Evolutionary conservation across 495 filamentous ascomycete genomes (phyloP), one percentile per base, ranked within the genome.

Genomic region (Podospora bellae-mahoneyi): DNA sequence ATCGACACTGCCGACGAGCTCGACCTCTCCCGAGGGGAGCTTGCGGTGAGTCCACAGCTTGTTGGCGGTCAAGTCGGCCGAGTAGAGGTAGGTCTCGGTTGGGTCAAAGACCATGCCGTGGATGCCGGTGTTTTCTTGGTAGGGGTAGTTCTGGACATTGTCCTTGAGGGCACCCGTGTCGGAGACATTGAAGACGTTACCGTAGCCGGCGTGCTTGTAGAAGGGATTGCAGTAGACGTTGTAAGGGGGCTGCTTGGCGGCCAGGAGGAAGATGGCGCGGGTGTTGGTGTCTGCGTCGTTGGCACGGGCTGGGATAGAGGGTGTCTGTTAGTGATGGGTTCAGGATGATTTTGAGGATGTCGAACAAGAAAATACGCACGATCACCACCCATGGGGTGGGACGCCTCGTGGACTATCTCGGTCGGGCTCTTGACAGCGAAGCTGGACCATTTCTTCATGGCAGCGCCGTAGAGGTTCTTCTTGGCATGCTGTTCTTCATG

Each of bases 41-140:
- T 94, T 95, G 75, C 85, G 84, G 79, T 95, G 92, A 15, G 88
- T 90, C 92, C 92, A 95, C 62, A 95, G 86, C 81, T 91, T 92
- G 82, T 95, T 93, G 71, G 88, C 91, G 68, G 84, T 86, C 77
- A 95, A 84, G 78, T 95, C 92, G 66, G 92, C 92, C 23, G 90
- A 92, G 82, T 95, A 95, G 48, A 95, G 85, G 78, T 92, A 94
- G 16, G 87, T 90, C 79, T 95, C 92, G 64, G 87, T 88, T 13
- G 90, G 87, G 76, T 95, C 91, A 74, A 95, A 95, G 58, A 92
- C 91, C 90, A 93, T 93, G 79, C 91, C 92, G 78, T 95, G 92
- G 70, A 95, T 91, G 58, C 90, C 91, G 7, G 90, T 90, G 75
- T 91, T 86, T 48, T 81, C 78, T 58, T 86, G 83, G 75, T 93